Percentiles rank a stretch among this genome's conserved stretches.
These are phyloP conservation scores for Yarrowia sp. DNA, from an alignment of 805 yeast species.

Conservation along the genomic window DNA sequence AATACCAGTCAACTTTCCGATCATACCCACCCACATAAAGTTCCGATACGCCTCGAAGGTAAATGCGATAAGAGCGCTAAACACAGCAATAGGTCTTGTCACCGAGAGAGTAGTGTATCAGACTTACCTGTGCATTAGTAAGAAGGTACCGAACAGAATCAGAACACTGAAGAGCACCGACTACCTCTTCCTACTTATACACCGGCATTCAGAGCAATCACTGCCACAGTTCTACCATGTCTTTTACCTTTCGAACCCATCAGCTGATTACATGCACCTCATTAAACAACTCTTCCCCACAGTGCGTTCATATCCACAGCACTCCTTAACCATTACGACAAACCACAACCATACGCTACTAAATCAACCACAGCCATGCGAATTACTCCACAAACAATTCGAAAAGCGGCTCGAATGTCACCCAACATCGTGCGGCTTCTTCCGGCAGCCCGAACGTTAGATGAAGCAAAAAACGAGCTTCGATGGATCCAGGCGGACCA, in stretches of 20 bases:
- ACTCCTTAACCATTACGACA: background rate
- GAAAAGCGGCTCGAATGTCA: background rate
- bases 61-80: conserved; percentile 3
- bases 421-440: conserved; percentile 1
- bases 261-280: conserved; percentile 13
- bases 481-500: conserved; percentile 17
- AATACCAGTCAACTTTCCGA: too few species aligned
- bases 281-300: conserved; percentile 15
- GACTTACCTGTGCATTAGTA: too few species aligned
- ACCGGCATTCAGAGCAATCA: background rate
- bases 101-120: too few species aligned
- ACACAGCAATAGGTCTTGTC: background rate
- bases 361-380: background rate
- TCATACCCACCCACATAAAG: background rate
- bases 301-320: background rate
- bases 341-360: background rate
- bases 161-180: too few species aligned
- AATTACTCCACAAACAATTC: background rate
- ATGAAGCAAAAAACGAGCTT: conserved; percentile 1
- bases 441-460: background rate
- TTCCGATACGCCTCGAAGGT: conserved; percentile 16
- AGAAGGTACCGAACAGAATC: too few species aligned
- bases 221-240: background rate
- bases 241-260: background rate
- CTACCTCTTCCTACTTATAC: background rate